phyloP scores from a whole-genome alignment of 805 yeast genomes.

The Candida hungchunana region DNA sequence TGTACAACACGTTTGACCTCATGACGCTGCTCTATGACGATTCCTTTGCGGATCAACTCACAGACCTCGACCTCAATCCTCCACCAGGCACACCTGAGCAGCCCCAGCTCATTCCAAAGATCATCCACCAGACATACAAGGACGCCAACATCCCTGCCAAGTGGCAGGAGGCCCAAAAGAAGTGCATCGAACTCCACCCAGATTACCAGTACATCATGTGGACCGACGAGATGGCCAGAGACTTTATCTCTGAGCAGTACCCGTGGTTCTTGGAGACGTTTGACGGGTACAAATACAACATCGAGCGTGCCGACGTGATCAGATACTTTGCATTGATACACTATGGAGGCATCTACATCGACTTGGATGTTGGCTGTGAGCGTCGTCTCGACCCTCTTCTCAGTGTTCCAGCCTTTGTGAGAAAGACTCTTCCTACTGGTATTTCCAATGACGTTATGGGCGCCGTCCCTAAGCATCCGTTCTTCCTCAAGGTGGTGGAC shows the following conservation, averaged over 20 bases:
- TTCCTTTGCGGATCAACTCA: conserved; percentile 57
- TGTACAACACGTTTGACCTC: conserved; percentile 65
- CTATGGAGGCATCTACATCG: conserved; percentile 88
- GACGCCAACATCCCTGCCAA: conserved; percentile 71
- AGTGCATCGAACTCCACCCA: conserved; percentile 74
- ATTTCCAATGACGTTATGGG: conserved; percentile 94
- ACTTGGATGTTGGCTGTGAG: conserved; percentile 85
- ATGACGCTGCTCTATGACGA: conserved; percentile 73
- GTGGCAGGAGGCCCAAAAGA: conserved; percentile 76
- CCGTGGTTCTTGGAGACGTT: conserved; percentile 84
- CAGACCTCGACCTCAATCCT: conserved; percentile 60
- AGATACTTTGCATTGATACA: conserved; percentile 80
- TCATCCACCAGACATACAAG: conserved; percentile 91
- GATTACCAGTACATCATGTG: conserved; percentile 85
- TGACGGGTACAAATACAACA: conserved; percentile 74
- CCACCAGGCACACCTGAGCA: conserved; percentile 35
- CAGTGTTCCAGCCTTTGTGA: conserved; percentile 77
- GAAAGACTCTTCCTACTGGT: conserved; percentile 88
- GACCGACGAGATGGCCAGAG: conserved; percentile 83
- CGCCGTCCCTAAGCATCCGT: conserved; percentile 80
- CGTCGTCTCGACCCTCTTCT: conserved; percentile 76
- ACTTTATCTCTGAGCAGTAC: conserved; percentile 72
- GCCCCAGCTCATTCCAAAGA: conserved; percentile 72
- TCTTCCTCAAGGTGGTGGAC: conserved; percentile 67
- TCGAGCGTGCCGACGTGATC: conserved; percentile 87